These are phyloP conservation scores for Monosporascus sp. DNA, from an alignment of 2,329 filamentous ascomycete genomes.

Conservation along the genomic window DNA sequence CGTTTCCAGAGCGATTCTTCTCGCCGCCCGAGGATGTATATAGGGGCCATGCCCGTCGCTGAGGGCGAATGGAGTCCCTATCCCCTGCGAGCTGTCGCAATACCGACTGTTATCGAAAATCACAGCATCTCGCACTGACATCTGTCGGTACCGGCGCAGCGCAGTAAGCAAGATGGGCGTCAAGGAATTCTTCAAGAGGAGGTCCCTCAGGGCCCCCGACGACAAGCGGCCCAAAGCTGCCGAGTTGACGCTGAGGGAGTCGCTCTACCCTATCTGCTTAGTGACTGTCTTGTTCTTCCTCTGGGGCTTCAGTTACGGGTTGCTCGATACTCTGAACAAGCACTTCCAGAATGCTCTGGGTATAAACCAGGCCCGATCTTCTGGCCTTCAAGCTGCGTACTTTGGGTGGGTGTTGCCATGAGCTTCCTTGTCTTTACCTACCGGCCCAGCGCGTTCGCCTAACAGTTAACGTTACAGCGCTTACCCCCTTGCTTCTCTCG, in stretches of 20 bases:
- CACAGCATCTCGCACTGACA: too few species aligned
- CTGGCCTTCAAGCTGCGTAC: conserved; percentile 59
- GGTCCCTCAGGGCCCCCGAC: conserved; percentile 34
- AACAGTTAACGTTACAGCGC: conserved; percentile 33
- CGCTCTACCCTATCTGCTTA: conserved; percentile 59
- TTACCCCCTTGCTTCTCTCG: conserved; percentile 64
- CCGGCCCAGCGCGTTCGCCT: neutral
- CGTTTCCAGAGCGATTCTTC: too few species aligned
- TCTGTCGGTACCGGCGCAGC: too few species aligned
- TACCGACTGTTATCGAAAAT: too few species aligned
- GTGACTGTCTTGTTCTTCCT: conserved; percentile 63
- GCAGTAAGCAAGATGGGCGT: conserved; percentile 31
- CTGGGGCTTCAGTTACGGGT: conserved; percentile 55
- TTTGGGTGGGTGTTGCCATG: conserved; percentile 44
- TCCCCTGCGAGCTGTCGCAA: too few species aligned
- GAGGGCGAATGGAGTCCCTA: too few species aligned
- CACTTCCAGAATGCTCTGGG: conserved; percentile 53
- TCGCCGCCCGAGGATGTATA: too few species aligned
- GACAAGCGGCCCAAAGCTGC: conserved; percentile 46
- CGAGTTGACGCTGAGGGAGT: conserved; percentile 62
- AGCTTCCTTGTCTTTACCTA: neutral
- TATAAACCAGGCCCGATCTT: conserved; percentile 51
- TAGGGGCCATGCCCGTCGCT: too few species aligned
- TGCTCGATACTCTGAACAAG: conserved; percentile 45
- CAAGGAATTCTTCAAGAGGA: conserved; percentile 38